A percentile compares a stretch with the other conserved stretches of the same genome.
phyloP scores from a whole-genome alignment of 23 red algal genomes.

The Gracilaria gracilis region DNA sequence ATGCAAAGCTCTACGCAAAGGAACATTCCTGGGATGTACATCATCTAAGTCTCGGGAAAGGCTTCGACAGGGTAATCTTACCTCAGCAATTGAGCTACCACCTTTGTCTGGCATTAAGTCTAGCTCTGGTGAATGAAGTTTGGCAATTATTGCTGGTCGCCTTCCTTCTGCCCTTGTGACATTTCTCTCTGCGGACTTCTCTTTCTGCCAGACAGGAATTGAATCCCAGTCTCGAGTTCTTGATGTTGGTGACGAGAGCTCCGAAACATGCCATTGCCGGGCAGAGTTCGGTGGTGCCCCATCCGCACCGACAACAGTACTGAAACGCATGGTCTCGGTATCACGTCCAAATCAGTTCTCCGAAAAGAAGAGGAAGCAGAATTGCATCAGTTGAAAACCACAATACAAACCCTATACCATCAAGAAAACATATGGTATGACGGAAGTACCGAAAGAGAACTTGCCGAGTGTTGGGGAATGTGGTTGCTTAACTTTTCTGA shows the following conservation, averaged over 20 bases:
- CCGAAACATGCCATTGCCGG: neutral
- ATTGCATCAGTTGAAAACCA: neutral
- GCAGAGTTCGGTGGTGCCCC: neutral
- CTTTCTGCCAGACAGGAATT: slow-evolving; percentile 1
- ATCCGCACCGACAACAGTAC: neutral
- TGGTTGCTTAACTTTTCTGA: neutral
- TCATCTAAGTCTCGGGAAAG: neutral
- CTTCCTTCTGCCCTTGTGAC: neutral
- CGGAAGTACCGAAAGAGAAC: neutral
- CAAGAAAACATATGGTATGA: neutral
- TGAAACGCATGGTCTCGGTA: neutral
- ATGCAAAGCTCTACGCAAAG: neutral
- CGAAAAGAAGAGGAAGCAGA: neutral
- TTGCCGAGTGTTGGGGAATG: too few species aligned
- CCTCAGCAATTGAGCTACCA: neutral
- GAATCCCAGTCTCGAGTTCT: neutral
- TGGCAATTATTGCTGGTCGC: neutral
- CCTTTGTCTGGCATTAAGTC: neutral
- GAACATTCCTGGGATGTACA: neutral
- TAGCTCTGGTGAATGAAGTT: neutral
- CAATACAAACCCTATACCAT: too few species aligned
- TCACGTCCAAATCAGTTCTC: neutral
- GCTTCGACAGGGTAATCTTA: neutral
- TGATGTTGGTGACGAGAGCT: neutral
- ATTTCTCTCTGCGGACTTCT: neutral